phyloP scores from a whole-genome alignment of 2,329 filamentous ascomycete genomes.

The Colletotrichum agaves region DNA sequence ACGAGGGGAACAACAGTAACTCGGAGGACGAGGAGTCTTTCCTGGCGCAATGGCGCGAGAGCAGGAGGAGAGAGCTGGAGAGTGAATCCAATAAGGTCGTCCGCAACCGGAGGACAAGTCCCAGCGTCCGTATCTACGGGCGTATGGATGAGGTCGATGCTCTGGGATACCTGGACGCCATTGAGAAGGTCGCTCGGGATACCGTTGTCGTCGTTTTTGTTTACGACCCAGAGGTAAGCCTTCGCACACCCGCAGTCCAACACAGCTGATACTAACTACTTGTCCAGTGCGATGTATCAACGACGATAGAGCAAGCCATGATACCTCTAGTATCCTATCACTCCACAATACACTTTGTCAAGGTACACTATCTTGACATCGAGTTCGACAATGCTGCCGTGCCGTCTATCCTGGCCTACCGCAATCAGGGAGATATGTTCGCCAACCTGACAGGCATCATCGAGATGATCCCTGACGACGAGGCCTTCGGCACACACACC shows the following conservation, averaged over 20 bases:
- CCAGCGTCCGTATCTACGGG: slow-evolving; percentile 82
- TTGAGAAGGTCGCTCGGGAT: slow-evolving; percentile 86
- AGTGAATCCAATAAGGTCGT: slow-evolving; percentile 64
- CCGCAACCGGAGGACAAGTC: slow-evolving; percentile 76
- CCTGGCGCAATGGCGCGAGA: slow-evolving; percentile 85
- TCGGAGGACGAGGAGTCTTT: slow-evolving; percentile 82
- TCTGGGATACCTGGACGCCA: slow-evolving; percentile 91
- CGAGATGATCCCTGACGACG: slow-evolving; percentile 81
- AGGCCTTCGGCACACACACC: slow-evolving; percentile 65
- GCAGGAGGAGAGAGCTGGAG: slow-evolving; percentile 81
- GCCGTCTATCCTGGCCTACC: slow-evolving; percentile 89
- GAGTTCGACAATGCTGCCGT: slow-evolving; percentile 92
- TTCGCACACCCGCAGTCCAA: background rate
- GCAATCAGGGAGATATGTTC: slow-evolving; percentile 87
- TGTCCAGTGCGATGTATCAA: slow-evolving; percentile 79
- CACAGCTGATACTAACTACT: slow-evolving; percentile 38
- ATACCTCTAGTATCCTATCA: slow-evolving; percentile 78
- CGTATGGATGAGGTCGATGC: slow-evolving; percentile 87
- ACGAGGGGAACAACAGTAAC: slow-evolving; percentile 56
- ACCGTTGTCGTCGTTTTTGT: slow-evolving; percentile 94
- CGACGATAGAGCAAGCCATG: slow-evolving; percentile 82
- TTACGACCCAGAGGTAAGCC: slow-evolving; percentile 83
- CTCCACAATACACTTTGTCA: slow-evolving; percentile 83
- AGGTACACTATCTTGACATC: slow-evolving; percentile 89
- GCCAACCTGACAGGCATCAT: slow-evolving; percentile 89